These are phyloP conservation scores for Hericium coralloides DNA, from an alignment of 768 basidiomycete species.

Conservation along the genomic window DNA sequence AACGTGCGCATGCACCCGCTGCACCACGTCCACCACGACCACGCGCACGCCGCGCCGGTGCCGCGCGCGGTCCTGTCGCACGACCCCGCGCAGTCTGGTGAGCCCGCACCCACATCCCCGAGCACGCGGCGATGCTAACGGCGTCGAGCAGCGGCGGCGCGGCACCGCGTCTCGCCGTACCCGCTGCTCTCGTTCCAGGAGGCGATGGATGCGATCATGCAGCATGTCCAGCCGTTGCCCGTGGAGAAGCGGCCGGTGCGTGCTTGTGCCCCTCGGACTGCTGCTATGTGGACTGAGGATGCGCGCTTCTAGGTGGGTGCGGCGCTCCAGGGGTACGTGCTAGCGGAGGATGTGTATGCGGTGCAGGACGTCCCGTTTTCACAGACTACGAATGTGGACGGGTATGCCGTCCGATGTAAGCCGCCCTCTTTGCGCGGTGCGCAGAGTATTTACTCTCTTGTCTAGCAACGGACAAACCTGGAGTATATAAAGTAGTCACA, in stretches of 20 bases:
- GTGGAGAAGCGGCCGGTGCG: conserved; percentile 35
- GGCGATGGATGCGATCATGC: conserved; percentile 50
- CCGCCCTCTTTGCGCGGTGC: not conserved
- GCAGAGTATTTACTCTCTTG: not conserved
- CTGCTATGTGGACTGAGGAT: too few species aligned
- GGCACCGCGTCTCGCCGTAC: conserved; percentile 73
- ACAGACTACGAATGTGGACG: conserved; percentile 78
- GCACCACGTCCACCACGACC: conserved; percentile 24
- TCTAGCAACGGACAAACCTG: conserved; percentile 55
- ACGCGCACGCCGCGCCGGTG: conserved; percentile 37
- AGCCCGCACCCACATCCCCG: conserved; percentile 13
- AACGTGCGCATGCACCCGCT: conserved; percentile 19
- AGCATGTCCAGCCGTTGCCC: conserved; percentile 36
- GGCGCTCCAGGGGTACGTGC: conserved; percentile 53
- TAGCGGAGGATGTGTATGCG: conserved; percentile 70
- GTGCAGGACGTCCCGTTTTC: conserved; percentile 53
- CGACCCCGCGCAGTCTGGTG: conserved; percentile 63
- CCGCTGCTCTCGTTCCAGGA: conserved; percentile 57
- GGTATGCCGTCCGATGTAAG: conserved; percentile 74
- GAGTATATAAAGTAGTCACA: conserved; percentile 60
- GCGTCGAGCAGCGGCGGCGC: conserved; percentile 43
- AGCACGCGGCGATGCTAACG: too few species aligned
- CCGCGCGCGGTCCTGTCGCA: conserved; percentile 55
- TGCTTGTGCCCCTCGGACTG: not conserved
- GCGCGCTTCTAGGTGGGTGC: conserved; percentile 40